Percentiles rank a stretch among this genome's conserved stretches.
phyloP scores from a whole-genome alignment of 371 early-diverging fungal genomes.

The Rhizopus delemar region DNA sequence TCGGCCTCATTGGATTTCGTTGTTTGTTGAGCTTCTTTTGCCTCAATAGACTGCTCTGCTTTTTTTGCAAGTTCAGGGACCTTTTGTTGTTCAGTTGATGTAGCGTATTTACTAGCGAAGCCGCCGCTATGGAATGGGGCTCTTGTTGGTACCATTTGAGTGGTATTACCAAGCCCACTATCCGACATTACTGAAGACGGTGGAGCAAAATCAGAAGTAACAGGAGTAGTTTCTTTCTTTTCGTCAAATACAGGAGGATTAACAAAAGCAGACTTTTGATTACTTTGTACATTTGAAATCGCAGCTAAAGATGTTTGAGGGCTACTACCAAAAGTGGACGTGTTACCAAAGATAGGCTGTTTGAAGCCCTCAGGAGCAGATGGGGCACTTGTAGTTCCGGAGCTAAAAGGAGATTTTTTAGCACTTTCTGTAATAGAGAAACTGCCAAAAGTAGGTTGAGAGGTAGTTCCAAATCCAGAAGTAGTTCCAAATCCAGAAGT shows the following conservation, averaged over 20 bases:
- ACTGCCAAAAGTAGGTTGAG: slow-evolving; percentile 24
- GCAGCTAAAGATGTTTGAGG: neutral
- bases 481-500: slow-evolving; percentile 11
- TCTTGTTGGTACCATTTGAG: neutral
- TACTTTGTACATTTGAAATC: neutral
- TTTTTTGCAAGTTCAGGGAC: slow-evolving; percentile 1
- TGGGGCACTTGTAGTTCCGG: slow-evolving; percentile 5
- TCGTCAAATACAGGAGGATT: neutral
- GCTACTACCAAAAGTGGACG: slow-evolving; percentile 8
- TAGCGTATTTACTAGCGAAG: neutral
- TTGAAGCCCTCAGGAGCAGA: neutral
- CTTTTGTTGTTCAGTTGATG: neutral
- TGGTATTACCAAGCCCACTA: too few species aligned
- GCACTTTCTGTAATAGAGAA: slow-evolving; percentile 15
- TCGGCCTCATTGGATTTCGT: too few species aligned
- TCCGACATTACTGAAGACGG: too few species aligned
- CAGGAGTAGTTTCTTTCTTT: neutral
- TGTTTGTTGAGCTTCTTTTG: neutral
- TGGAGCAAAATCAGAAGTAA: too few species aligned
- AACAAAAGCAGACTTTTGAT: neutral
- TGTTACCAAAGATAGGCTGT: slow-evolving; percentile 24
- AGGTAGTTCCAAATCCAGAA: slow-evolving; percentile 14
- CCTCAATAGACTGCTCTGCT: neutral
- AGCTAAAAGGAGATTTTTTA: slow-evolving; percentile 14
- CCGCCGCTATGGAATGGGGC: neutral